A percentile compares a stretch with the other conserved stretches of the same genome.
phyloP scores from a whole-genome alignment of 108 stramenopile species.

The Poteriospumella lacustris region DNA sequence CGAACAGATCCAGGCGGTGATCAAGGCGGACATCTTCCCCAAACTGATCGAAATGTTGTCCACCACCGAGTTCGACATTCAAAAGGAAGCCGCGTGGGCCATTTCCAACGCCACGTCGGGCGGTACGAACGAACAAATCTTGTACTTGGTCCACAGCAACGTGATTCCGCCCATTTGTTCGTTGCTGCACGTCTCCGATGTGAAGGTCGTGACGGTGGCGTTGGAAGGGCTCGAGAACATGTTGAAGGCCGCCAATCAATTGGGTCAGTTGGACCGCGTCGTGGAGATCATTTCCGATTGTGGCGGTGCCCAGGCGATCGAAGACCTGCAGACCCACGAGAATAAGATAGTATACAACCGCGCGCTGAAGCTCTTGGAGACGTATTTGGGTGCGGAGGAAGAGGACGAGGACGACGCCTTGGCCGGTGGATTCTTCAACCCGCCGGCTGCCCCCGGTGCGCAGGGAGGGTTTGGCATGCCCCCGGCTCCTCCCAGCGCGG shows the following conservation, averaged over 20 bases:
- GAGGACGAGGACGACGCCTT: conserved; percentile 41
- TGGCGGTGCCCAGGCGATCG: conserved; percentile 23
- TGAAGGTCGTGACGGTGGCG: conserved; percentile 89
- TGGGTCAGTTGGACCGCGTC: conserved; percentile 13
- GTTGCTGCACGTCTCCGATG: conserved; percentile 10
- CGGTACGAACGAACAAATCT: conserved; percentile 84
- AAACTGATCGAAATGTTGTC: conserved; percentile 82
- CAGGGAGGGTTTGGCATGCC: too few species aligned
- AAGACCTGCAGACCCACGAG: conserved; percentile 19
- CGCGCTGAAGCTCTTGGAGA: conserved; percentile 18
- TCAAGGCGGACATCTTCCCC: conserved; percentile 88
- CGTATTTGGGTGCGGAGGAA: conserved; percentile 31
- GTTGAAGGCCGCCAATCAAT: conserved; percentile 58
- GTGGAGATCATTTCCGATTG: conserved; percentile 27
- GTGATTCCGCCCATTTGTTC: conserved; percentile 84
- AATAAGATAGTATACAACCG: conserved; percentile 22
- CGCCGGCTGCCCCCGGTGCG: too few species aligned
- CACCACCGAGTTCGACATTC: conserved; percentile 93
- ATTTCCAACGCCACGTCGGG: conserved; percentile 97
- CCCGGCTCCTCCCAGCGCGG: too few species aligned
- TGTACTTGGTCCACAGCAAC: conserved; percentile 81
- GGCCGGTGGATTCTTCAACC: too few species aligned
- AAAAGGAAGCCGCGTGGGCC: conserved; percentile 98
- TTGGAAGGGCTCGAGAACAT: conserved; percentile 97
- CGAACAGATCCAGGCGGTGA: conserved; percentile 88